Evolutionary conservation across 2,329 filamentous ascomycete genomes (phyloP), one percentile per base, ranked within the genome.

Genomic region (Diplodia corticola): DNA sequence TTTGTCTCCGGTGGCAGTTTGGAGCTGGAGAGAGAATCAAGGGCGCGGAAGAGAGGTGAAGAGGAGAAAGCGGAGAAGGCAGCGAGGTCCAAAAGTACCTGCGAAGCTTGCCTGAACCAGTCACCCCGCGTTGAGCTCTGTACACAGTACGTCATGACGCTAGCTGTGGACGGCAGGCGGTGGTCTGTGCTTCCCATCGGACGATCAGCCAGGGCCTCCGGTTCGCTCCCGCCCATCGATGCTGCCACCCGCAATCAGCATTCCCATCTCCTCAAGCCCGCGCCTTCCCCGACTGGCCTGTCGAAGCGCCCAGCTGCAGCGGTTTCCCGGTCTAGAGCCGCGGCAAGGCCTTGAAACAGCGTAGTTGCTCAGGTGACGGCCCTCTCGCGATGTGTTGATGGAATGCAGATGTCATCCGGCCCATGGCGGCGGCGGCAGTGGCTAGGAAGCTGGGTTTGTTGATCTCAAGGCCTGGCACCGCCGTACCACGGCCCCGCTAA

Each of bases 11-110:
- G 37, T 28, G n/a, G 24, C 22, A 24, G 24, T 28, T 9, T 15
- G 13, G n/a, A 33, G 35, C 6, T 35, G 51, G 37, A 30, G 28
- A 20, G 28, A 37, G 12, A 26, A 35, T 26, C 48, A 24, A 30
- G 10, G 20, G 37, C 13, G 17, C n/a, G 22, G 37, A 44, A 15
- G 17, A 13, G 35, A 17, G 24, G 22, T 46, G 63, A 24, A 20
- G 50, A 48, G 63, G 63, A 65, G 63, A 57, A 55, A 50, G 63
- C 44, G 37, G 63, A 57, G 40, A 48, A 57, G 63, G 35, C 51
- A 54, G 51, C 51, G 63, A 30, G 50, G 26, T 46, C 12, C n/a
- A 28, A 37, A 64, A 37, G 51, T 54, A 57, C 53, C 44, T 49
- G 49, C 44, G 55, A 30, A 28, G 48, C 20, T 40, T 24, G 37